Evolutionary conservation across 1,139 yeast genomes (phyloP).

Genomic region (Candida sanyaensis): DNA sequence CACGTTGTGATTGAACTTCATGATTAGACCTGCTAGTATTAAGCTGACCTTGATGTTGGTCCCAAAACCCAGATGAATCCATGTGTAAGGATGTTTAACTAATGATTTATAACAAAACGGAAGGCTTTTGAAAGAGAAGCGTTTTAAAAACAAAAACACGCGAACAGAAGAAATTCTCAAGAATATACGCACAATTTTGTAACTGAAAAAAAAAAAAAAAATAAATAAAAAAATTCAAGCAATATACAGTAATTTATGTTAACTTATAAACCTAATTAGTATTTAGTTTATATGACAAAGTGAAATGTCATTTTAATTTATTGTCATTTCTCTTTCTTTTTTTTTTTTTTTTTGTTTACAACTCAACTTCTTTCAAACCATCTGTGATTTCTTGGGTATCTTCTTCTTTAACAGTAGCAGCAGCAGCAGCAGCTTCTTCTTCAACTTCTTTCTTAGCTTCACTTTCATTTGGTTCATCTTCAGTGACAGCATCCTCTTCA

Average conservation of each 20-base stretch:
- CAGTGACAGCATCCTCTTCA: neutral
- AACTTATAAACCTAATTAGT: neutral
- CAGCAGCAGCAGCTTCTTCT: no score
- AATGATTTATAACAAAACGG: no score
- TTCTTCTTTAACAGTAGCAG: slow-evolving; percentile 5
- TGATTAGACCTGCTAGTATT: slow-evolving; percentile 19
- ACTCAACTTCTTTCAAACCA: slow-evolving; percentile 14
- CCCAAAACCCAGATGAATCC: slow-evolving; percentile 34
- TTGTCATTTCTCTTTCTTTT: neutral
- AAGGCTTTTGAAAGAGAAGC: no score
- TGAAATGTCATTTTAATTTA: neutral
- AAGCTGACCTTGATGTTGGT: slow-evolving; percentile 15
- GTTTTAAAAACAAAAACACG: neutral
- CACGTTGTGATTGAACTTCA: slow-evolving; percentile 34
- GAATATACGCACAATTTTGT: neutral
- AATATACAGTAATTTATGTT: neutral
- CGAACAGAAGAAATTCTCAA: neutral
- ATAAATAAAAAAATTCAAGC: slow-evolving; percentile 1
- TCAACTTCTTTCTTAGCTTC: slow-evolving; percentile 9
- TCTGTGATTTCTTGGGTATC: slow-evolving; percentile 6
- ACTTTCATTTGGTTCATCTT: slow-evolving; percentile 2
- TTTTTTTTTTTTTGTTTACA: slow-evolving; percentile 5
- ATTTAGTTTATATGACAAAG: no score
- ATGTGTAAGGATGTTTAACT: slow-evolving; percentile 10
- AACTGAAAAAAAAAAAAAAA: neutral